Evolutionary conservation across 192 early-diverging fungal species (phyloP), one percentile per base, ranked within the genome.

Genomic region (Jimgerdemannia flammicorona): DNA sequence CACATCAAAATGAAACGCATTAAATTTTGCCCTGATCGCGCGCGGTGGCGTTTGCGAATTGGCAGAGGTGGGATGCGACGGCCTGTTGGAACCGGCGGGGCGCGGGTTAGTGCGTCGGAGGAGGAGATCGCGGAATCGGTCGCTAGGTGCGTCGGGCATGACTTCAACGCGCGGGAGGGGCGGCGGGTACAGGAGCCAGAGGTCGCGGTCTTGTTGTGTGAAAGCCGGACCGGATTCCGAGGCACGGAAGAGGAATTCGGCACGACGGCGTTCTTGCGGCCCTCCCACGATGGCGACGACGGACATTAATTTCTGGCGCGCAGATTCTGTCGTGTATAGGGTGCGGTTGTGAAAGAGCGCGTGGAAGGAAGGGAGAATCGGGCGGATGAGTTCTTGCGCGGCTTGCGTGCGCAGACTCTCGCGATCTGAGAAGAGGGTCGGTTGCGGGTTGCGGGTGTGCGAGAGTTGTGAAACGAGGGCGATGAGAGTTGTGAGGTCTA

Each of bases 401-500:
- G 81, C 86, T 54, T 87, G 86, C 9, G 84, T 11, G 10, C 82
- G 65, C 3, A 85, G 71, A 2, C 84, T 79, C 39, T 80, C 80
- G 3, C 78, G 80, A 9, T 75, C 74, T 64, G 85, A 78, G 49
- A 68, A 68, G 6, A 78, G 54, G 0, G 66, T 67, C 2, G 83
- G 81, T 39, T 78, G 73, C 9, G 71, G 70, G 43, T 81, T 75
- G 40, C 75, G 68, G 8, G 72, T 71, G 68, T 85, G 82, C 18
- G 79, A 78, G 44, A 87, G 44, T 66, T 82, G 77, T 19, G 84
- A 84, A 63, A 83, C 70, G 29, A 87, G 72, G 1, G 83, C 84
- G 72, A 87, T 72, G 4, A 84, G 67, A 3, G 86, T 84, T 14
- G 80, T 85, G 19, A 87, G 83, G 64, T 87, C 86, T 20, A 87